Evolutionary conservation across 495 filamentous ascomycete genomes (phyloP).

Genomic region (Glonium stellatum): DNA sequence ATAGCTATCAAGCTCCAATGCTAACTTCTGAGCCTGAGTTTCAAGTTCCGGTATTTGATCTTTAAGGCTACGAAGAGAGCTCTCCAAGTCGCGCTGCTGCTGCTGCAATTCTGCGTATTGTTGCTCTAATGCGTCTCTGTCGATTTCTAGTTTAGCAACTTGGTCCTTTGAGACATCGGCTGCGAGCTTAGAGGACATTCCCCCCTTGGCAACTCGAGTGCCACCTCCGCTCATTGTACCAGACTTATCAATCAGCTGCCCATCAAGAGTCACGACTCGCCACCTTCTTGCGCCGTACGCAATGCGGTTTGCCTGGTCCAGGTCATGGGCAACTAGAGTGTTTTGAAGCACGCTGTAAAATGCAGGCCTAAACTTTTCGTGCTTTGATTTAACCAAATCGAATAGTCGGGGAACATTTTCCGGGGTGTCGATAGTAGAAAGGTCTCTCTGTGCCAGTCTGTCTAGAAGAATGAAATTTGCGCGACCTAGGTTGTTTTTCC

Average conservation of each 20-base stretch:
- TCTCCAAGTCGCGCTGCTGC: constrained; percentile 68
- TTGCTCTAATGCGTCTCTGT: constrained; percentile 77
- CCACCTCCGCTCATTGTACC: constrained; percentile 99
- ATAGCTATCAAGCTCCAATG: constrained; percentile 80
- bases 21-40: constrained; percentile 86
- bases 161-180: constrained; percentile 80
- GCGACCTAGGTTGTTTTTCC: constrained; percentile 95
- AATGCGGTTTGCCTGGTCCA: constrained; percentile 90
- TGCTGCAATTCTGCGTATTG: constrained; percentile 74
- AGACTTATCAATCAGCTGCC: constrained; percentile 91
- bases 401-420: constrained; percentile 89
- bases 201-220: constrained; percentile 74
- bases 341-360: constrained; percentile 92
- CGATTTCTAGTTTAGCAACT: constrained; percentile 74
- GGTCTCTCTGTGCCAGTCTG: constrained; percentile 67
- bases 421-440: constrained; percentile 74
- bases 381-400: constrained; percentile 83
- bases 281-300: constrained; percentile 88
- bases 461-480: constrained; percentile 95
- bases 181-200: constrained; percentile 92
- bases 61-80: constrained; percentile 61
- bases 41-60: constrained; percentile 78
- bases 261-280: constrained; percentile 92
- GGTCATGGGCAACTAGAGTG: constrained; percentile 85
- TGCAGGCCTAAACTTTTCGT: constrained; percentile 78